These are phyloP conservation scores for Fusarium veterinarium DNA, from an alignment of 2,329 filamentous ascomycete species.

Conservation along the genomic window DNA sequence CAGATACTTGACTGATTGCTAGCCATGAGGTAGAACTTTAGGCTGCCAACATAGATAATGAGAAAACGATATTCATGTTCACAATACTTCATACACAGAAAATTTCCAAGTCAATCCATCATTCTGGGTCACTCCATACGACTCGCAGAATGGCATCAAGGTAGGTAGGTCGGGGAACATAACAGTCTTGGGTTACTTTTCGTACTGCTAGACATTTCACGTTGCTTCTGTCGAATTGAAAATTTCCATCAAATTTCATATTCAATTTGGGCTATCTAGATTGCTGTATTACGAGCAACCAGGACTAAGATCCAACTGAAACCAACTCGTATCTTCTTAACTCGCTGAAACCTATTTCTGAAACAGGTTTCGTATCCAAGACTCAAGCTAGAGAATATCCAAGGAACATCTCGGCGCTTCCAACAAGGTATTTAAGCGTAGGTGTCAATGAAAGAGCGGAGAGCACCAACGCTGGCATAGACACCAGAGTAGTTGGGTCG, in stretches of 20 bases:
- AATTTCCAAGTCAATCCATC: not conserved
- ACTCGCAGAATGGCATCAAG: accelerated
- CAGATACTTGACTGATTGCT: accelerated
- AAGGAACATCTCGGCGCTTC: not conserved
- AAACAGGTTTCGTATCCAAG: not conserved
- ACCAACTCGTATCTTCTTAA: not conserved
- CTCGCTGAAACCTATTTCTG: not conserved
- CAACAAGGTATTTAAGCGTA: not conserved
- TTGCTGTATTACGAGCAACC: not conserved
- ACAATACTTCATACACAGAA: not conserved
- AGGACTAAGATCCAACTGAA: not conserved
- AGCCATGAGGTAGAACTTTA: accelerated
- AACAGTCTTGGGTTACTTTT: accelerated
- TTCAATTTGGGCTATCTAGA: not conserved
- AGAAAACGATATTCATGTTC: accelerated
- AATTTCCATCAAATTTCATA: not conserved
- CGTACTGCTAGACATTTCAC: not conserved
- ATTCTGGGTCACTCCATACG: accelerated
- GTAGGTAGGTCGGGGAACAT: accelerated
- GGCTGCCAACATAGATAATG: accelerated
- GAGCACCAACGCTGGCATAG: conserved; percentile 44
- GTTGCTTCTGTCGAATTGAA: accelerated
- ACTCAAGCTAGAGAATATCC: not conserved
- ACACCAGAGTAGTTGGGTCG: conserved; percentile 42
- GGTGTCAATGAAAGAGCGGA: conserved; percentile 44